Base-by-base conservation (phyloP, 2,329 filamentous ascomycete species). In the Epichloe aotearoae region DNA sequence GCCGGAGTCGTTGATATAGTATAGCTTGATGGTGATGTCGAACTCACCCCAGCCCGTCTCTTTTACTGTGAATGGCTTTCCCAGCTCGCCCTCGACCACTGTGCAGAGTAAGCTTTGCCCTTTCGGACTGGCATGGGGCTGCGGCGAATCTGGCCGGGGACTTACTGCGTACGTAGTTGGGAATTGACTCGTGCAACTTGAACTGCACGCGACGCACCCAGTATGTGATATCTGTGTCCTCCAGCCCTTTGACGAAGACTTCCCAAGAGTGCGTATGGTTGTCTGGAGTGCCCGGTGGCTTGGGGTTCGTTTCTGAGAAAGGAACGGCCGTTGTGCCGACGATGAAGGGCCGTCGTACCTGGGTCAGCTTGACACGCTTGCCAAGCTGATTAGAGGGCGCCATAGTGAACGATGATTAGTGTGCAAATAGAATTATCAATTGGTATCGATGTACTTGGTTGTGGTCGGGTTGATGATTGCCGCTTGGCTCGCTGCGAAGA, bases 31-130 rank as follows among this genome's bases (percentile, higher is more conserved):
- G 55, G 90, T 87, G 61, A 98, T 94, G 66, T 93, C 88, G 71
- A 98, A 98, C 70, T 96, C 93, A 61, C 93, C 93, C 87, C 94
- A 98, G 46, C 93, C 93, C 0, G 93, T 97, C 68, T 97, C 93
- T 55, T 81, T 80, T 54, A 97, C 85, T 61, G 88, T 75, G 61
- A 96, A 98, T 11, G 89, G 62, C 55, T 78, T 76, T n/a, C 74
- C 73, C 0, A 71, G 69, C 47, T 86, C 79, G 54, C 80, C 79
- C 61, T 95, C 90, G 61, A 93, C 75, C 64, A 85, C 75, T 79
- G 45, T 12, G 14, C 39, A 30, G 30, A 4, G 39, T 55, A 47
- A 51, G 54, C 20, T 7, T 42, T n/a, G 34, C 37, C 36, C 15
- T 15, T 7, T 15, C 12, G 7, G 36, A 14, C 5, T 38, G 36